These are phyloP conservation scores for Fistulina hepatica DNA, from an alignment of 1,284 basidiomycete species.

Conservation along the genomic window DNA sequence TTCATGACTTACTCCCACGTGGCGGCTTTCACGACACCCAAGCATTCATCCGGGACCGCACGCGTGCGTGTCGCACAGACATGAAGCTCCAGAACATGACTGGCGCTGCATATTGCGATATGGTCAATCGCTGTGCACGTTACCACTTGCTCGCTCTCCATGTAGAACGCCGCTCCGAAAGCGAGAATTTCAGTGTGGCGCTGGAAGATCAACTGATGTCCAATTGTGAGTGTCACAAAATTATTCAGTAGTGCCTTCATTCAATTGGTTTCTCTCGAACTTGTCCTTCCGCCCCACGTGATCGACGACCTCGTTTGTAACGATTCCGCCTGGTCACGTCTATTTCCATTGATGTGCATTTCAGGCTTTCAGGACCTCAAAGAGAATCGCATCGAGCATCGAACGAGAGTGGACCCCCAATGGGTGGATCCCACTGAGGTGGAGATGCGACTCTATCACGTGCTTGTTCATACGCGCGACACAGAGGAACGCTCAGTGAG, in stretches of 20 bases:
- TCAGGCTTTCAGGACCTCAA: constrained; percentile 85
- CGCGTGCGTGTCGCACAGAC: constrained; percentile 84
- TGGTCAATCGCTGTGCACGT: constrained; percentile 87
- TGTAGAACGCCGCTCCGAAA: constrained; percentile 42
- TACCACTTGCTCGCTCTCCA: constrained; percentile 89
- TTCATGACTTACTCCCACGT: constrained; percentile 66
- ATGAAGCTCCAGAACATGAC: constrained; percentile 89
- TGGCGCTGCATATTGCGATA: constrained; percentile 73
- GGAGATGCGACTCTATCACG: constrained; percentile 93
- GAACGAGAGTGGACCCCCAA: constrained; percentile 19
- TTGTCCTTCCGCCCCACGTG: too few relatives aligned
- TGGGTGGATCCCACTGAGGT: constrained; percentile 75
- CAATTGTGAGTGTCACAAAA: too few relatives aligned
- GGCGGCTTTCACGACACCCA: constrained; percentile 65
- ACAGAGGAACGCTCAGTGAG: constrained; percentile 66
- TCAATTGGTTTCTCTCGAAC: too few relatives aligned
- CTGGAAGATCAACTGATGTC: constrained; percentile 84
- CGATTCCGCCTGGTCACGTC: constrained; percentile 4
- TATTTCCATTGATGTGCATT: constrained; percentile 6
- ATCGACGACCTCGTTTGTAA: too few relatives aligned
- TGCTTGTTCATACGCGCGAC: constrained; percentile 84
- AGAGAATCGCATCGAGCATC: constrained; percentile 87
- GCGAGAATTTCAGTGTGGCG: constrained; percentile 51
- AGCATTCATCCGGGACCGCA: constrained; percentile 87
- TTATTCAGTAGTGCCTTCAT: too few relatives aligned